Evolutionary conservation across 306 rosid species (phyloP).

Genomic region (Alnus glutinosa): DNA sequence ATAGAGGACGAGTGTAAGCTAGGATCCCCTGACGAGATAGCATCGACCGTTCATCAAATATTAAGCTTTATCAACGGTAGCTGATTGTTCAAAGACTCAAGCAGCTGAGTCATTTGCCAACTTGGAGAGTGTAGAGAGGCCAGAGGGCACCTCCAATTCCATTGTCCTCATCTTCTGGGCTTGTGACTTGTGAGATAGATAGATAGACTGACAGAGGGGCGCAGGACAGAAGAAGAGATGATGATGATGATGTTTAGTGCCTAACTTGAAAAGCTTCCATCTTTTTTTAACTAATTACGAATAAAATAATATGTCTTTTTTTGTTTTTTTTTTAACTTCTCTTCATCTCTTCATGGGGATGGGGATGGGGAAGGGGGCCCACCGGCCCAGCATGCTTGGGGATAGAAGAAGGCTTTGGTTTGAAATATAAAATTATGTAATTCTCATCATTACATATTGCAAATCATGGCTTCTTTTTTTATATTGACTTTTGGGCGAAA

Average conservation of each 20-base stretch:
- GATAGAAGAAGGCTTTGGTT: slow-evolving; percentile 30
- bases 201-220: not conserved
- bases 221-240: slow-evolving; percentile 2
- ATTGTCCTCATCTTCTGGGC: slow-evolving; percentile 30
- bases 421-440: slow-evolving; percentile 29
- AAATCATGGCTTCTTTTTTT: slow-evolving; percentile 45
- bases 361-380: not conserved
- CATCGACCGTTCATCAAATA: slow-evolving; percentile 69
- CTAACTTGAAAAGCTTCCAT: slow-evolving; percentile 14
- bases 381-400: not conserved
- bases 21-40: slow-evolving; percentile 75
- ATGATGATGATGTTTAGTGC: slow-evolving; percentile 20
- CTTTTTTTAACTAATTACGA: slow-evolving; percentile 5
- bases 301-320: not conserved
- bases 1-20: slow-evolving; percentile 82
- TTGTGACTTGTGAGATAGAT: slow-evolving; percentile 9
- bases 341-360: no score
- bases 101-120: no score
- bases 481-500: slow-evolving; percentile 51
- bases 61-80: slow-evolving; percentile 59
- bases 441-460: slow-evolving; percentile 47
- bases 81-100: slow-evolving; percentile 21
- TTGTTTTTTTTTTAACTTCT: not conserved
- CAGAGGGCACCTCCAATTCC: slow-evolving; percentile 21
- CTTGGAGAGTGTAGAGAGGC: no score